phyloP scores from a whole-genome alignment of 1,284 basidiomycete genomes.

The Malassezia pachydermatis region DNA sequence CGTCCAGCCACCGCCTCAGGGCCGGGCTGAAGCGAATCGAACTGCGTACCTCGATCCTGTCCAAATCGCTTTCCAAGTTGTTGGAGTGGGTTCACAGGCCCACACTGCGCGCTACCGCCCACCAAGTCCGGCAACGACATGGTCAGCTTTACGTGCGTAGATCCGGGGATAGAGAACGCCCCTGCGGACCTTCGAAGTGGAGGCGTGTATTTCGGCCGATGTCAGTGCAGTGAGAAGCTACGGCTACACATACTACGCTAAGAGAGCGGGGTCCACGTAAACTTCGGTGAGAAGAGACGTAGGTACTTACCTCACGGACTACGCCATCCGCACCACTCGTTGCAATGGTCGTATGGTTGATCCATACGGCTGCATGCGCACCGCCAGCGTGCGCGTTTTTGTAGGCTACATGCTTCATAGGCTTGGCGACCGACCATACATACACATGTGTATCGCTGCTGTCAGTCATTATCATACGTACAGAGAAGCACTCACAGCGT shows the following conservation, averaged over 20 bases:
- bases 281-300: not conserved
- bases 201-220: too few species aligned
- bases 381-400: slow-evolving; percentile 51
- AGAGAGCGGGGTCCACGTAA: not conserved
- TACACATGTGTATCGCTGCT: slow-evolving; percentile 71
- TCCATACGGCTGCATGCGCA: slow-evolving; percentile 67
- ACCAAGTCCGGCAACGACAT: slow-evolving; percentile 44
- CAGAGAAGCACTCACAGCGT: slow-evolving; percentile 74
- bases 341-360: slow-evolving; percentile 57
- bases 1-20: slow-evolving; percentile 11
- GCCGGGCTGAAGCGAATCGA: slow-evolving; percentile 20
- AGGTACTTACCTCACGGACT: slow-evolving; percentile 16
- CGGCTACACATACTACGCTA: too few species aligned
- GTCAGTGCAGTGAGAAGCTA: too few species aligned
- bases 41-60: slow-evolving; percentile 36
- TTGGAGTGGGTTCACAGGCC: slow-evolving; percentile 43
- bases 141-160: too few species aligned
- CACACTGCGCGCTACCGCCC: slow-evolving; percentile 41
- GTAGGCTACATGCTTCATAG: slow-evolving; percentile 68
- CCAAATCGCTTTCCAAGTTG: slow-evolving; percentile 44
- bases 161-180: too few species aligned
- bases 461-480: not conserved
- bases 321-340: slow-evolving; percentile 70
- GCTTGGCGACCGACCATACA: slow-evolving; percentile 71
- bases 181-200: too few species aligned